A percentile compares a stretch with the other conserved stretches of the same genome.
Evolutionary conservation across 768 basidiomycete species (phyloP).

Genomic region (Podaxis rugospora): DNA sequence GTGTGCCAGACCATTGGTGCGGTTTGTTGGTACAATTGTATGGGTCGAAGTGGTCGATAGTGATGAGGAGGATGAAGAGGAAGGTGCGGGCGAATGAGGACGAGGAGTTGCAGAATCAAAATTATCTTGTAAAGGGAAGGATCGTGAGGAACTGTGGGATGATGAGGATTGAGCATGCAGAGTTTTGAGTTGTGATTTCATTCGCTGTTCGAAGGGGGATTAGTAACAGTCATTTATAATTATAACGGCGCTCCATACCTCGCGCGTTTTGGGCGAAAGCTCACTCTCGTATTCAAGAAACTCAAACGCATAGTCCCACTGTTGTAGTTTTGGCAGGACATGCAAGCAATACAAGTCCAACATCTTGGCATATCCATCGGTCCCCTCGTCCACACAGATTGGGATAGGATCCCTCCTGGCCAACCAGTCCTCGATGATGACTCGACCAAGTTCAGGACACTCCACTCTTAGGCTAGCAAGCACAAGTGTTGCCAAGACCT

Average conservation of each 20-base stretch:
- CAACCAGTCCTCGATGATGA: conserved; percentile 78
- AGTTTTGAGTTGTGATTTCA: conserved; percentile 36
- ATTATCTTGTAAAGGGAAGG: conserved; percentile 19
- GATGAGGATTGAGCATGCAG: conserved; percentile 35
- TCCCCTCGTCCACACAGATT: conserved; percentile 15
- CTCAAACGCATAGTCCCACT: conserved; percentile 78
- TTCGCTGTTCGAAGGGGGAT: conserved; percentile 22
- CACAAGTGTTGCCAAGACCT: conserved; percentile 65
- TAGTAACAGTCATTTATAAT: conserved; percentile 5
- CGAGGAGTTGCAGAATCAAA: conserved; percentile 30
- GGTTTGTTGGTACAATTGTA: conserved; percentile 58
- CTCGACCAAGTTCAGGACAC: conserved; percentile 54
- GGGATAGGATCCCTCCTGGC: conserved; percentile 45
- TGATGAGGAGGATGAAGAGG: conserved; percentile 60
- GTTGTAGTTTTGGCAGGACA: conserved; percentile 64
- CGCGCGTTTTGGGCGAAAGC: conserved; percentile 41
- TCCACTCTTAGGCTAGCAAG: conserved; percentile 67
- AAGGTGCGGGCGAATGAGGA: conserved; percentile 45
- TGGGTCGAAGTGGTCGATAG: conserved; percentile 70
- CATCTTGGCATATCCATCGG: conserved; percentile 64
- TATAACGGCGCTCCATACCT: conserved; percentile 36
- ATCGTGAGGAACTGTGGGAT: conserved; percentile 23
- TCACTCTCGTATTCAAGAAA: conserved; percentile 74
- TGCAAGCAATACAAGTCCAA: conserved; percentile 74
- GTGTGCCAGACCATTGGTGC: conserved; percentile 8